Base-by-base conservation (phyloP, 805 yeast genomes). In the Yamadazyma akitaensis region DNA sequence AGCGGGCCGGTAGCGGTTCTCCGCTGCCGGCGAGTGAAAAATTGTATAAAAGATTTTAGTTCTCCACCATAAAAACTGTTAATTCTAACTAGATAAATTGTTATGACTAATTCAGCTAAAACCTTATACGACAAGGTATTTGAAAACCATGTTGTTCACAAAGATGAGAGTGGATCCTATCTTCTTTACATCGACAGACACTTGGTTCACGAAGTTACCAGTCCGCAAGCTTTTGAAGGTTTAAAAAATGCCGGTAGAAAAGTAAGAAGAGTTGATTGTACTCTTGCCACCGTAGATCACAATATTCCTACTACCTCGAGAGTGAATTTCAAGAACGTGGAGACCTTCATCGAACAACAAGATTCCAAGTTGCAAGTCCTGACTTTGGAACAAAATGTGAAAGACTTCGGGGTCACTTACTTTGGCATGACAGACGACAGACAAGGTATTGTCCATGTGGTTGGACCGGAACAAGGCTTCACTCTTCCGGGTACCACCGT, bases 171-270 rank as follows among this genome's bases (percentile, higher is more conserved):
- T 31, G 96, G 95, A 24, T 90, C 97, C 17, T 85, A 79, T 63
- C 76, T 94, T 52, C 70, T 94, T 51, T 94, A 88, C 69, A 92
- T 94, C 50, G 99, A 94, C 71, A 88, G 99, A 71, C 99, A 94
- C 68, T 76, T 94, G 56, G 96, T 94, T 42, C 99, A 94, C 68
- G 99, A 94, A 72, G 99, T 94, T 44, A 94, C 99, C 1, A 92
- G 98, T 25, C 99, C 99, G 31, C 99, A 94, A 70, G 99, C 99
- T 10, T 94, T 94, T 63, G 99, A 94, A 72, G 99, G 99, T 42
- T 79, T 94, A 59, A 79, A 76, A 53, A 85, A 82, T 60, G 96
- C 97, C 13, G 88, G 85, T 40, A 84, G 99, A 75, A 65, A 67
- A 49, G 96, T 94, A 44, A 85, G 99, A 76, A 82, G 99, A 73